Conservation (phyloP, 192 early-diverging fungal species). For the Entrophospora sp. region DNA sequence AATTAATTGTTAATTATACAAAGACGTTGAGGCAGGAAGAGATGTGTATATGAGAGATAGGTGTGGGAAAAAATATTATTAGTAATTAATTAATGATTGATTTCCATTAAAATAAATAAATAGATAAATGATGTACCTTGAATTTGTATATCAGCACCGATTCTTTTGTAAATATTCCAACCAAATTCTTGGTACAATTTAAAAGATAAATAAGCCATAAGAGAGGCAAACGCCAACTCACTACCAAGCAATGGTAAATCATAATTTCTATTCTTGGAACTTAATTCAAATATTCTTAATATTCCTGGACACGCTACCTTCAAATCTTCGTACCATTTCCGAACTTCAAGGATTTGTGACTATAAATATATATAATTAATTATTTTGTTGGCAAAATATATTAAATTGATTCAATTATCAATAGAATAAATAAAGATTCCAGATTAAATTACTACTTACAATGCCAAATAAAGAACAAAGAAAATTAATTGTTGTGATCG, state of each 20-base stretch:
- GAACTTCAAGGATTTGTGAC: neutral
- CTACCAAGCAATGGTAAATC: constrained; percentile 48
- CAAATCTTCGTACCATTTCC: neutral
- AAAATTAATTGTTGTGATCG: neutral
- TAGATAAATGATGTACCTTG: constrained; percentile 29
- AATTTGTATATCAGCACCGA: constrained; percentile 52
- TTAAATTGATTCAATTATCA: too few species aligned
- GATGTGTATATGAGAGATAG: too few species aligned
- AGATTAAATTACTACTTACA: too few species aligned
- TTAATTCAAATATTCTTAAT: too few species aligned
- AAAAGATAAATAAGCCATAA: constrained; percentile 42
- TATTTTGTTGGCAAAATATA: too few species aligned
- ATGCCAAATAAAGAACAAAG: neutral
- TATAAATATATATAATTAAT: too few species aligned
- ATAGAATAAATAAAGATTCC: too few species aligned
- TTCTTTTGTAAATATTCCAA: constrained; percentile 55
- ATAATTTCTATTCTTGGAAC: neutral
- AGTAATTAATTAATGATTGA: too few species aligned
- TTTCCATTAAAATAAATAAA: constrained; percentile 1
- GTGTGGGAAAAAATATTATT: too few species aligned
- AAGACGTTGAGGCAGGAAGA: too few species aligned
- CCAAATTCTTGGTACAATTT: constrained; percentile 45
- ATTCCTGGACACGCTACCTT: neutral
- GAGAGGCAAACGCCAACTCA: constrained; percentile 39
- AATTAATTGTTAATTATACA: neutral